Conservation (phyloP, 352 stramenopile species). For the Phytophthora podocarpi region DNA sequence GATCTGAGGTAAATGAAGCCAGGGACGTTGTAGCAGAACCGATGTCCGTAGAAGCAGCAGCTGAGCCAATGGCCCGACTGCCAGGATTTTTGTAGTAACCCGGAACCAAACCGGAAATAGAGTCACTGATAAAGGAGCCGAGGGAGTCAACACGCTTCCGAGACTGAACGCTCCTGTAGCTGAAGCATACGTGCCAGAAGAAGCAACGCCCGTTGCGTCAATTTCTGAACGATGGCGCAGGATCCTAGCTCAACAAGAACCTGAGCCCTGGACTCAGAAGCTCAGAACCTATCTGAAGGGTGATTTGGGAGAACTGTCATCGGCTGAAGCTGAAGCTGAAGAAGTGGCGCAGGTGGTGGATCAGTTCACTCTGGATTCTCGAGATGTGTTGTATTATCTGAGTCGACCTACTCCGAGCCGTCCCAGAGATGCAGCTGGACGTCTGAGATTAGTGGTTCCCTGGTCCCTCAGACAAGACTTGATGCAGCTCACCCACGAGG, state of each 20-base stretch:
- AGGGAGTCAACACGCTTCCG: too few relatives aligned
- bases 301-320: not conserved
- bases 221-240: not conserved
- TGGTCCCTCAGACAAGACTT: not conserved
- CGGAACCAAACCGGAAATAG: too few relatives aligned
- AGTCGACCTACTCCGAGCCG: not conserved
- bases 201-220: not conserved
- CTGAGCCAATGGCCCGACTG: too few relatives aligned
- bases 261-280: not conserved
- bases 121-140: too few relatives aligned
- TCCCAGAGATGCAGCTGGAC: not conserved
- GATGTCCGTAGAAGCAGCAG: too few relatives aligned
- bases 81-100: too few relatives aligned
- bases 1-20: too few relatives aligned
- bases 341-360: not conserved
- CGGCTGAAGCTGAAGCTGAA: not conserved
- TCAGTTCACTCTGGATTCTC: not conserved
- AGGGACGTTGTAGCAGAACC: too few relatives aligned
- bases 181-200: too few relatives aligned
- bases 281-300: not conserved
- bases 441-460: not conserved
- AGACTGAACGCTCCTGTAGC: too few relatives aligned
- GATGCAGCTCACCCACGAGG: not conserved
- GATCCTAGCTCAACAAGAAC: not conserved
- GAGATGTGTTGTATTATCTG: not conserved